Evolutionary conservation across 1,139 yeast genomes (phyloP).

Genomic region (Debaryomyces coudertii): DNA sequence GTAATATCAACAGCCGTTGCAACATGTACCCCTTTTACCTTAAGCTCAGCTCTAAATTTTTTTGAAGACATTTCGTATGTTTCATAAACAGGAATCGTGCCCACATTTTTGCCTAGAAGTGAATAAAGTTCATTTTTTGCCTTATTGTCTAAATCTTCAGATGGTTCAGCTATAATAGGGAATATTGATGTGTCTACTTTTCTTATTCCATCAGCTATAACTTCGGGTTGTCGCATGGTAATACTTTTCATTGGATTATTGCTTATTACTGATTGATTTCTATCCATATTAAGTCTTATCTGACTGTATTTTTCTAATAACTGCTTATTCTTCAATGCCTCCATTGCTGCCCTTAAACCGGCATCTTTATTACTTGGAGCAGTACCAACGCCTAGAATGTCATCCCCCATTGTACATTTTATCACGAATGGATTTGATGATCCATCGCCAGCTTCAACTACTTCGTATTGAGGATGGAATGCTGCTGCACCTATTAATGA

Average conservation of each 20-base stretch:
- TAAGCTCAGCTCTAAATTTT: slow-evolving; percentile 39
- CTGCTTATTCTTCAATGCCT: slow-evolving; percentile 61
- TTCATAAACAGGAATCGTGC: slow-evolving; percentile 45
- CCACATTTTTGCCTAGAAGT: slow-evolving; percentile 40
- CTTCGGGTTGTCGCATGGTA: background rate
- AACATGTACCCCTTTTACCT: slow-evolving; percentile 37
- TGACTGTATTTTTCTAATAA: slow-evolving; percentile 67
- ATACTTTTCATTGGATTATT: slow-evolving; percentile 11
- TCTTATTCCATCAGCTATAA: background rate
- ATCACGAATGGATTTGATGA: slow-evolving; percentile 57
- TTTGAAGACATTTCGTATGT: slow-evolving; percentile 33
- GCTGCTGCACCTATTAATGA: slow-evolving; percentile 78
- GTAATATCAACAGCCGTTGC: slow-evolving; percentile 45
- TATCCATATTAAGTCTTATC: slow-evolving; percentile 63
- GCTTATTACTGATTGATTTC: slow-evolving; percentile 41
- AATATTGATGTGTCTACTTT: slow-evolving; percentile 14
- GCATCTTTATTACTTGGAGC: slow-evolving; percentile 69
- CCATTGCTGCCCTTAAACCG: slow-evolving; percentile 71
- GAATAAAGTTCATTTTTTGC: slow-evolving; percentile 51
- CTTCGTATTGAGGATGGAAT: slow-evolving; percentile 65
- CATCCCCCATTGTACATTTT: slow-evolving; percentile 64
- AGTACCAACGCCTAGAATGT: slow-evolving; percentile 58
- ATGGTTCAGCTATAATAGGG: slow-evolving; percentile 34
- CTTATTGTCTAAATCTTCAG: slow-evolving; percentile 33
- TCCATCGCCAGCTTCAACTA: slow-evolving; percentile 57